Evolutionary conservation across 495 filamentous ascomycete species (phyloP).

Genomic region (Penicillium arizonense): DNA sequence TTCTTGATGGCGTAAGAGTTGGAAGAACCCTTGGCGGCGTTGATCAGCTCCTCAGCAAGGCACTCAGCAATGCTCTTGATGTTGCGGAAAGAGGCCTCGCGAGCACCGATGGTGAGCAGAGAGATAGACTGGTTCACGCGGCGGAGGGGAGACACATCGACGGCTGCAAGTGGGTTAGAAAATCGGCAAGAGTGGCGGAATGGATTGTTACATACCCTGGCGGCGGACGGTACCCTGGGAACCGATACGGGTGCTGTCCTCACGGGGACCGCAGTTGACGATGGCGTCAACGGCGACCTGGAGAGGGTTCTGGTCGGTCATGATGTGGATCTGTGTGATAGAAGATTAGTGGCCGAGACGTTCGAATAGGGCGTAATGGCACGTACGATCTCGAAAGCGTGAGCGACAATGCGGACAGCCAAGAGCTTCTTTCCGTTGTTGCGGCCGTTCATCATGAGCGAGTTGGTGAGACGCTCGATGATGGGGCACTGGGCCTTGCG

Average conservation of each 20-base stretch:
- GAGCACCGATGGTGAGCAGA: conserved; percentile 94
- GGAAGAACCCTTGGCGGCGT: conserved; percentile 98
- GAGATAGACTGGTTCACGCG: conserved; percentile 99
- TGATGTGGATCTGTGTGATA: conserved; percentile 85
- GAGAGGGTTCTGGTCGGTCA: conserved; percentile 99
- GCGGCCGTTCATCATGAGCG: conserved; percentile 99
- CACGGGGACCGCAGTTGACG: conserved; percentile 99
- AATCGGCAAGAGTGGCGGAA: background rate
- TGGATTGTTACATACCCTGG: conserved; percentile 48
- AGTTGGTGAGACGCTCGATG: conserved; percentile 99
- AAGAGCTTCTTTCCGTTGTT: conserved; percentile 99
- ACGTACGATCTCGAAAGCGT: conserved; percentile 98
- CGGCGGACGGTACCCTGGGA: conserved; percentile 98
- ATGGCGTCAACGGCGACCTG: conserved; percentile 99
- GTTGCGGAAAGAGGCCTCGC: conserved; percentile 97
- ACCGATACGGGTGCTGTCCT: conserved; percentile 99
- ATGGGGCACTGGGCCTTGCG: conserved; percentile 99
- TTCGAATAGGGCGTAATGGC: conserved; percentile 2
- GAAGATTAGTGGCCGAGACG: conserved; percentile 12
- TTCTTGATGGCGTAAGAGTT: conserved; percentile 99
- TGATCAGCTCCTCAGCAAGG: conserved; percentile 99
- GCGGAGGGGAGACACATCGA: conserved; percentile 98
- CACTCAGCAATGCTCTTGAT: conserved; percentile 99
- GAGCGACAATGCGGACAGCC: conserved; percentile 98
- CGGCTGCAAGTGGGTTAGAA: conserved; percentile 48